Conservation (phyloP, 192 early-diverging fungal species). For the Coemansia sp. region DNA sequence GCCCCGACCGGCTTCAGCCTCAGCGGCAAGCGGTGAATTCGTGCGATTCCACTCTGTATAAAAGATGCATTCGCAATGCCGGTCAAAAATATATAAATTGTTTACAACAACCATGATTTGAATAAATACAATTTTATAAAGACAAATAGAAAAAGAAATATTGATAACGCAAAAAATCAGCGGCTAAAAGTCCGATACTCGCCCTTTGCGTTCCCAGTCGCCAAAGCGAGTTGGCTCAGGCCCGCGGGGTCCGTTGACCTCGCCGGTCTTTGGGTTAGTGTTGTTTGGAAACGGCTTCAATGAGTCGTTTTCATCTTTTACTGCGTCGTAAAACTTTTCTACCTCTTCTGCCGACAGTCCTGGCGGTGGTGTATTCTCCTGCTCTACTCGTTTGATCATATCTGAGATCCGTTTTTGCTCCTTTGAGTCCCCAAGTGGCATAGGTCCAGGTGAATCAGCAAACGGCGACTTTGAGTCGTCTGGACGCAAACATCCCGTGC, state of each 20-base stretch:
- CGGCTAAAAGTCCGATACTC: slow-evolving; percentile 66
- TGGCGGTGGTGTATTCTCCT: slow-evolving; percentile 38
- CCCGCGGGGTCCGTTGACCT: slow-evolving; percentile 71
- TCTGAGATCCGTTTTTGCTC: slow-evolving; percentile 62
- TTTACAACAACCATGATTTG: slow-evolving; percentile 59
- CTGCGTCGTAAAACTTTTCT: slow-evolving; percentile 47
- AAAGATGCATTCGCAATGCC: slow-evolving; percentile 88
- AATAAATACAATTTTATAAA: slow-evolving; percentile 5
- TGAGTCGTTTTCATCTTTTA: slow-evolving; percentile 45
- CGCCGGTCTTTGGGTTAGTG: slow-evolving; percentile 67
- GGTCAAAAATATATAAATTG: slow-evolving; percentile 91
- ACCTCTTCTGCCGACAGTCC: slow-evolving; percentile 40
- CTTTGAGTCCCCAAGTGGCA: slow-evolving; percentile 61
- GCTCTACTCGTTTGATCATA: slow-evolving; percentile 52
- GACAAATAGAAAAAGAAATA: background rate
- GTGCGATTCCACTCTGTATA: slow-evolving; percentile 72
- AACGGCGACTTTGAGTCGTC: slow-evolving; percentile 22
- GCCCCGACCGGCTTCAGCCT: slow-evolving; percentile 6
- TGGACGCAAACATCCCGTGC: background rate
- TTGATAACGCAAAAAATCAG: background rate
- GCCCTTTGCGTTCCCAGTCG: slow-evolving; percentile 79
- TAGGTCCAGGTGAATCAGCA: slow-evolving; percentile 53
- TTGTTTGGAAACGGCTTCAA: slow-evolving; percentile 60
- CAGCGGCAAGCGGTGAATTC: slow-evolving; percentile 39
- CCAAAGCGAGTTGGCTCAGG: slow-evolving; percentile 78